These are phyloP conservation scores for Trichoderma sp. DNA, from an alignment of 2,329 filamentous ascomycete genomes.

Conservation along the genomic window DNA sequence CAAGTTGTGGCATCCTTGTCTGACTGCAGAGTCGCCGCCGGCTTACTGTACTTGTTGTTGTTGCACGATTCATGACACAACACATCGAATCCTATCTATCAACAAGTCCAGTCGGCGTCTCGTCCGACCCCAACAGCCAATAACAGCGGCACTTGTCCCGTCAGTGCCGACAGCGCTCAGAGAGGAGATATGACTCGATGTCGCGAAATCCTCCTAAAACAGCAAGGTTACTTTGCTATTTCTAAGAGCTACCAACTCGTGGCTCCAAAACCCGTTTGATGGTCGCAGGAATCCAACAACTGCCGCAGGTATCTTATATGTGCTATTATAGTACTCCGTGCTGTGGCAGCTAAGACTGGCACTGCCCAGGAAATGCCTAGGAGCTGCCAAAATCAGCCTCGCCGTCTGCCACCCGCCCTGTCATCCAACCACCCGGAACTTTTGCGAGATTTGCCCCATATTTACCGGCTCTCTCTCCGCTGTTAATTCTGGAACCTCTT, in stretches of 20 bases:
- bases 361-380: neutral
- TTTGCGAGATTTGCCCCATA: slow-evolving; percentile 8
- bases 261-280: neutral
- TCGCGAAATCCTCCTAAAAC: neutral
- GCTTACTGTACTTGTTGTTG: neutral
- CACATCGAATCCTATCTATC: neutral
- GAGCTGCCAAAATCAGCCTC: neutral
- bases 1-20: neutral
- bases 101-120: neutral
- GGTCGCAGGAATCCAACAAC: neutral
- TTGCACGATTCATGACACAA: neutral
- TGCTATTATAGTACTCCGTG: neutral
- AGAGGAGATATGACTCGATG: neutral
- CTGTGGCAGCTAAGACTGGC: neutral
- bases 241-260: neutral
- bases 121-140: neutral
- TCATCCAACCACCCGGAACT: neutral
- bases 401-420: neutral
- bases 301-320: neutral
- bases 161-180: neutral
- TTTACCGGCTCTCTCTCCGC: neutral
- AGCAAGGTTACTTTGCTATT: neutral
- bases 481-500: neutral
- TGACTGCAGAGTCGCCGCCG: neutral
- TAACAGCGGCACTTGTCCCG: neutral